Evolutionary conservation across 805 yeast species (phyloP).

Genomic region (Wickerhamomyces chambardii): DNA sequence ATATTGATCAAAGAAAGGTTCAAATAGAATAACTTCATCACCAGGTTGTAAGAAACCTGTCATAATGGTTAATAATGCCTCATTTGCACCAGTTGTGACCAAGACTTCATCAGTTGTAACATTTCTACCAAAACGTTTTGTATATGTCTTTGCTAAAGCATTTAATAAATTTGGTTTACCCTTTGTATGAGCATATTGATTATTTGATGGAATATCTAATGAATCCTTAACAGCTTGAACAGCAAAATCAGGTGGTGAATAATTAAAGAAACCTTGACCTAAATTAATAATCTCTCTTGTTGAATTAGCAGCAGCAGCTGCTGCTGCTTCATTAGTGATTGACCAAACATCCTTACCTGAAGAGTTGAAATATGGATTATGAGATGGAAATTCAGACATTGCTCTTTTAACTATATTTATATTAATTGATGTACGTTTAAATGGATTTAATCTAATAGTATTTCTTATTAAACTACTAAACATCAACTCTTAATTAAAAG

Average conservation of each 20-base stretch:
- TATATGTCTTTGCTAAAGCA: constrained; percentile 63
- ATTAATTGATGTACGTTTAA: neutral
- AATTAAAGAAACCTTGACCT: constrained; percentile 97
- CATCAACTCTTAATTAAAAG: too few relatives aligned
- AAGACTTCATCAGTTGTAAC: constrained; percentile 56
- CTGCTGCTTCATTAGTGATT: constrained; percentile 91
- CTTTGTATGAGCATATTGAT: constrained; percentile 88
- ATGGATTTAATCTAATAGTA: neutral
- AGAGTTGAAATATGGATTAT: constrained; percentile 62
- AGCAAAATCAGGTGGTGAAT: constrained; percentile 93
- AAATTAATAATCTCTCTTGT: constrained; percentile 80
- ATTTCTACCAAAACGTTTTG: constrained; percentile 51
- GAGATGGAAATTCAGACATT: constrained; percentile 27
- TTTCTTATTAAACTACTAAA: too few relatives aligned
- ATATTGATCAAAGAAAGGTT: constrained; percentile 96
- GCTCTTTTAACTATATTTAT: constrained; percentile 1
- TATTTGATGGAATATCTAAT: constrained; percentile 60
- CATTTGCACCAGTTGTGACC: constrained; percentile 95
- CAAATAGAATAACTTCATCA: constrained; percentile 93
- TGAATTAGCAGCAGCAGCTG: constrained; percentile 54
- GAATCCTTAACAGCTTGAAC: constrained; percentile 74
- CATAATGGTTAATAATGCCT: constrained; percentile 81
- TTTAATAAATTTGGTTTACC: constrained; percentile 75
- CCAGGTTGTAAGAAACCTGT: constrained; percentile 80
- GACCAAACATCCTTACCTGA: constrained; percentile 92